Evolutionary conservation across 441 rosid genomes (phyloP).

Genomic region (Arabidopsis lyrata): DNA sequence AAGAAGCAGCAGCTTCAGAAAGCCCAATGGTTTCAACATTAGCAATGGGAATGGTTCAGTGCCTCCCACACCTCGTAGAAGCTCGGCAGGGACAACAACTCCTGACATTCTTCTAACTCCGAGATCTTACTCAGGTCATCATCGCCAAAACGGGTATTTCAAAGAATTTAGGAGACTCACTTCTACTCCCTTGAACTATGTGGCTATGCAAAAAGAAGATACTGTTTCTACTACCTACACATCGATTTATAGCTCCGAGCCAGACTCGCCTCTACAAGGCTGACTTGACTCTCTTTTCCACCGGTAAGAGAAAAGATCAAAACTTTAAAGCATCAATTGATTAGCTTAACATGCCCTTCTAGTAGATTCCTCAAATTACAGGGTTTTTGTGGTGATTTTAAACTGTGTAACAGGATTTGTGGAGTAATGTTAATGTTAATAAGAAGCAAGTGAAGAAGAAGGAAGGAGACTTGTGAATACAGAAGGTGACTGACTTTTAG

Average conservation of each 20-base stretch:
- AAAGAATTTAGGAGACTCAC: constrained; percentile 90
- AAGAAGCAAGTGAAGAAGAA: constrained; percentile 27
- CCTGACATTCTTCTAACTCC: constrained; percentile 44
- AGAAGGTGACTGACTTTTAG: constrained; percentile 49
- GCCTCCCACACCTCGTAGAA: constrained; percentile 88
- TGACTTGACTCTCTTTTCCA: constrained; percentile 38
- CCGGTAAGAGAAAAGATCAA: constrained; percentile 8
- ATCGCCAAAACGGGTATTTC: constrained; percentile 84
- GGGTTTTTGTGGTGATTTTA: background rate
- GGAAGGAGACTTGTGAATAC: constrained; percentile 45
- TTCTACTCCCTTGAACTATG: constrained; percentile 83
- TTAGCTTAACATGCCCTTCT: background rate
- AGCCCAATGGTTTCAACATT: constrained; percentile 66
- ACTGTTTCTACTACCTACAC: constrained; percentile 81
- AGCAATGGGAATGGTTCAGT: constrained; percentile 88
- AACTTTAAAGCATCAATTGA: constrained; percentile 1
- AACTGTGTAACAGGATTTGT: constrained; percentile 21
- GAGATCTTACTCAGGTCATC: constrained; percentile 59
- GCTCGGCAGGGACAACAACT: constrained; percentile 58
- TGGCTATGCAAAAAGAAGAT: constrained; percentile 87
- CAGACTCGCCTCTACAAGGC: constrained; percentile 79
- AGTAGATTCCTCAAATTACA: background rate
- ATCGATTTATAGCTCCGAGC: constrained; percentile 85
- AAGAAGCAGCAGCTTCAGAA: constrained; percentile 84
- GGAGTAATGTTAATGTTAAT: constrained; percentile 41